Base-by-base conservation (phyloP, 495 filamentous ascomycete species). In the Penicillium taxi region DNA sequence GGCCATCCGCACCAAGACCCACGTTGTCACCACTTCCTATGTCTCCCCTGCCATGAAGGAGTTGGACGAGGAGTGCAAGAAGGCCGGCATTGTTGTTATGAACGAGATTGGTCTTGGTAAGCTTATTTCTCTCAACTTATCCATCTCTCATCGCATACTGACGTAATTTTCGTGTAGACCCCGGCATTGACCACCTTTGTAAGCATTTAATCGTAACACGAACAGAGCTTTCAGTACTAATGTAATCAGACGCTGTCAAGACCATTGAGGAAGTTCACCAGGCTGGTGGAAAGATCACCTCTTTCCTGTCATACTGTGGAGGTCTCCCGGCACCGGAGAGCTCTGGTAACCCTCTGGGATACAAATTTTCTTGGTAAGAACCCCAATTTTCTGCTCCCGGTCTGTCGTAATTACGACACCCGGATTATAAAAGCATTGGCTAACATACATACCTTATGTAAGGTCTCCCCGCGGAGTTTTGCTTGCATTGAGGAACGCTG, bases 21-120 rank as follows among this genome's bases (percentile, higher is more conserved):
- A 96, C 70, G 89, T 96, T 35, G 91, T 96, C 34, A 96, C 91
- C 26, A 96, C 91, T n/a, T 84, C 77, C 39, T 96, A 96, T 51
- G 81, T 94, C 31, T 91, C 84, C 2, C 87, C 88, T 0, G 86
- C 86, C 18, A 96, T 98, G 89, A 51, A 78, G 60, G 91, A 86
- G 67, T 71, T 98, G 19, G 86, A 96, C 40, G 67, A 74, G 38
- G 72, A 80, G 44, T 78, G 74, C 56, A 95, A 95, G 72, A 81
- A 82, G 29, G 93, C 93, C 6, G 90, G 88, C 32, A 96, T 98
- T 50, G 94, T 87, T 0, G 88, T 98, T 41, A 84, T 98, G 83
- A 96, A 98, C 56, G 91, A 98, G 75, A 94, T 96, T 56, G 89
- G 90, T 39, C 60, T 94, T 29, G 79, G 72, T 40, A 29, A 21